Conservation (phyloP, 208 protist genomes). For the Acanthamoeba divionensis region DNA sequence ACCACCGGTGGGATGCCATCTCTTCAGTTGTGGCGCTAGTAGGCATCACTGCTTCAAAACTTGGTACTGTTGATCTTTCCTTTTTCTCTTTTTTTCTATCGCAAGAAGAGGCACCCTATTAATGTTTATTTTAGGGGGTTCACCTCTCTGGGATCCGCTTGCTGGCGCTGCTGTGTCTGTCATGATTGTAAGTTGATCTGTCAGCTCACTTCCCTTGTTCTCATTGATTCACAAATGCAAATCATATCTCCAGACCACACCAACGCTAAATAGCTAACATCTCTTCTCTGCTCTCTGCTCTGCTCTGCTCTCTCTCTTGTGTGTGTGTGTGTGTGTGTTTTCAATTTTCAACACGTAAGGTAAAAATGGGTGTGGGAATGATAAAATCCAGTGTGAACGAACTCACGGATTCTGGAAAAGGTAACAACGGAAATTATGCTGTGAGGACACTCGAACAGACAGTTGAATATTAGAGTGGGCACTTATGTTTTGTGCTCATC, state of each 20-base stretch:
- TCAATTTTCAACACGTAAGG: background rate
- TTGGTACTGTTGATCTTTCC: too few species aligned
- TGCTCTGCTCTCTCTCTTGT: background rate
- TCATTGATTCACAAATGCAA: too few species aligned
- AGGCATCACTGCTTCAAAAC: constrained; percentile 14
- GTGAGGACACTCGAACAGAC: too few species aligned
- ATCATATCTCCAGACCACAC: too few species aligned
- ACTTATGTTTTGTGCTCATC: too few species aligned
- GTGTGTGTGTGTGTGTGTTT: background rate
- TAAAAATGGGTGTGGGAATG: background rate
- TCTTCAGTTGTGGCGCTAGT: background rate
- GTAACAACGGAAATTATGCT: too few species aligned
- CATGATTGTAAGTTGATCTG: background rate
- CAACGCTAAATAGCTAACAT: too few species aligned
- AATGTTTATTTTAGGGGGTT: too few species aligned
- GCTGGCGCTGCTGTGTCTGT: background rate
- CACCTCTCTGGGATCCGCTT: constrained; percentile 3
- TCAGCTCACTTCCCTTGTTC: background rate
- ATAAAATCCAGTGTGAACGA: background rate
- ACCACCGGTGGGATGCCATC: constrained; percentile 42
- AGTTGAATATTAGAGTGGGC: too few species aligned
- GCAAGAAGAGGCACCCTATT: background rate
- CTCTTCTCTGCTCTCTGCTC: background rate
- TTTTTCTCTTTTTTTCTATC: background rate
- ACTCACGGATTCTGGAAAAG: background rate